Evolutionary conservation across 768 basidiomycete species (phyloP).

Genomic region (Naganishia antarctica): DNA sequence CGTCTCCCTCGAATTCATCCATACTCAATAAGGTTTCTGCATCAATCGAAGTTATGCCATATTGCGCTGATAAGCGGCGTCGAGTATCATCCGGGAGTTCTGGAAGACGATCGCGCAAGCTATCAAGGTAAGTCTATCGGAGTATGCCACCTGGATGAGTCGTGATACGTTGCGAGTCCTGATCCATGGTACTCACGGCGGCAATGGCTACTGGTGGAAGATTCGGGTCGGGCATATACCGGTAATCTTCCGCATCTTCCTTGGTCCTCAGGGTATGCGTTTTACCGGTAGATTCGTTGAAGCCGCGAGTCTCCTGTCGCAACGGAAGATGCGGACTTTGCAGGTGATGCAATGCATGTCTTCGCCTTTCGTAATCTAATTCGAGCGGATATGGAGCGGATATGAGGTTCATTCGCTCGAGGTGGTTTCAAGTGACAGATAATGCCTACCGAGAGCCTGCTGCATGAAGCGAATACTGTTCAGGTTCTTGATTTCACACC

Average conservation of each 20-base stretch:
- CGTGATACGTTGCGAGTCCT: not conserved
- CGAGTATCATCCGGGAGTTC: conserved; percentile 68
- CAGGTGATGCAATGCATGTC: conserved; percentile 59
- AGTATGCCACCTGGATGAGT: not conserved
- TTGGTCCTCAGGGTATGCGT: conserved; percentile 81
- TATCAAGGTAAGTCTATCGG: conserved; percentile 60
- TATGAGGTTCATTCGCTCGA: too few relatives aligned
- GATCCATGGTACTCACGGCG: conserved; percentile 33
- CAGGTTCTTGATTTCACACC: conserved; percentile 95
- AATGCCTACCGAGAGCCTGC: conserved; percentile 67
- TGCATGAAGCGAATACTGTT: conserved; percentile 82
- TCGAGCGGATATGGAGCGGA: not conserved
- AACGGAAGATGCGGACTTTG: conserved; percentile 55
- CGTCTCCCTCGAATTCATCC: conserved; percentile 59
- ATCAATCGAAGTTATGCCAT: conserved; percentile 62
- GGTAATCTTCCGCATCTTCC: conserved; percentile 91
- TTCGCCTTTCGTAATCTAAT: conserved; percentile 70
- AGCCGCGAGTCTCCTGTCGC: conserved; percentile 82
- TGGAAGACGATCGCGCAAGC: conserved; percentile 59
- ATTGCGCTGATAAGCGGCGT: conserved; percentile 54
- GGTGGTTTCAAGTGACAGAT: too few relatives aligned
- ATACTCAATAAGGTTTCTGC: conserved; percentile 70
- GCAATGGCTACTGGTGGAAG: conserved; percentile 61
- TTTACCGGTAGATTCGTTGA: conserved; percentile 72
- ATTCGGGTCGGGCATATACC: conserved; percentile 96